Conservation (phyloP, 345 rosid species). For the Syzygium aqueum region DNA sequence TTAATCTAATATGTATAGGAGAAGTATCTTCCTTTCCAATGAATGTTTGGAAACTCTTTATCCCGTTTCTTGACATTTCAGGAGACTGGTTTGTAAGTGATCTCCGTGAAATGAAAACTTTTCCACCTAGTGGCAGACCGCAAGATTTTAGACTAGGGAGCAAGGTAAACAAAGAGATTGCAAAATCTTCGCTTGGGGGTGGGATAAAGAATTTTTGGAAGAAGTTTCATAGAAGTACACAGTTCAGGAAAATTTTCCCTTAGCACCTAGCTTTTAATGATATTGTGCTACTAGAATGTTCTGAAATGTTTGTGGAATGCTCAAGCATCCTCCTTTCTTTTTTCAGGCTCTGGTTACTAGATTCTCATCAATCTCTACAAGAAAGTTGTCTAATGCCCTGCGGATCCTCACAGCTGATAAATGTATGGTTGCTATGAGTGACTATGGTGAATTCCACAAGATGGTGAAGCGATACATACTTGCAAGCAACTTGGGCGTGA, state of each 20-base stretch:
- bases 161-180: neutral
- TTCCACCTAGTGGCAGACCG: neutral
- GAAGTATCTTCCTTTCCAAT: neutral
- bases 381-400: conserved; percentile 64
- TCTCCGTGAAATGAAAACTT: neutral
- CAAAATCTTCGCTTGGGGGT: neutral
- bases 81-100: neutral
- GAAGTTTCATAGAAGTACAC: neutral
- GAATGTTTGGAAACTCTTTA: neutral
- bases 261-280: neutral
- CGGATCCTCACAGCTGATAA: conserved; percentile 57
- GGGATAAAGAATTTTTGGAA: neutral
- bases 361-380: conserved; percentile 65
- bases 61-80: neutral
- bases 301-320: neutral
- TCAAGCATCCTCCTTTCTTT: neutral
- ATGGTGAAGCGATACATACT: conserved; percentile 44
- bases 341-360: conserved; percentile 79
- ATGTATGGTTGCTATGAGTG: conserved; percentile 85
- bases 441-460: conserved; percentile 74
- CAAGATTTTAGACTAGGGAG: neutral
- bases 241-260: neutral
- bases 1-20: neutral
- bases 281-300: neutral
- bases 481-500: conserved; percentile 44